Evolutionary conservation across 768 basidiomycete genomes (phyloP).

Genomic region (Tylopilus vinaceipallidus): DNA sequence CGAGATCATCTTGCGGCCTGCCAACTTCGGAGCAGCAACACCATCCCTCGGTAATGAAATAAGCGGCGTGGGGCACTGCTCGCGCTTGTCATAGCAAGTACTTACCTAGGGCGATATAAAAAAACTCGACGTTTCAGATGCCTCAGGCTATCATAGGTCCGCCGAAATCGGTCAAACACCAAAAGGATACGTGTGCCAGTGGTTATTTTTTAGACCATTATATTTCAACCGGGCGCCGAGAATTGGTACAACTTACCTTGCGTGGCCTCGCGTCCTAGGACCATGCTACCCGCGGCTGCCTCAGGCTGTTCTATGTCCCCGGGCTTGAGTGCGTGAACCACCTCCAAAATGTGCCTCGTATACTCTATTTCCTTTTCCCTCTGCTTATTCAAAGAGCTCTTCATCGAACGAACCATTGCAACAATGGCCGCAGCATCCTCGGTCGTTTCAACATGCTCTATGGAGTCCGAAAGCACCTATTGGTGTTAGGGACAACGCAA

Average conservation of each 20-base stretch:
- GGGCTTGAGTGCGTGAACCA: neutral
- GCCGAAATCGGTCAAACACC: no score
- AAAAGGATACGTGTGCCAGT: no score
- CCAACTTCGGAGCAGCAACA: no score
- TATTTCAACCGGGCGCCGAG: neutral
- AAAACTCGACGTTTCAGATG: no score
- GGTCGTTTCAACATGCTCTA: constrained; percentile 11
- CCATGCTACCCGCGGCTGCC: constrained; percentile 4
- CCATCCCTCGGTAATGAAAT: neutral
- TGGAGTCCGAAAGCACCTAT: constrained; percentile 8
- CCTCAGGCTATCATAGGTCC: neutral
- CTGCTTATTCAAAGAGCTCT: constrained; percentile 17
- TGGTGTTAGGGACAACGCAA: neutral
- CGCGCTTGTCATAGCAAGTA: no score
- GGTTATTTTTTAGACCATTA: no score
- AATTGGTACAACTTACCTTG: no score
- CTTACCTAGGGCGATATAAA: no score
- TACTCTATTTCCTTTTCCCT: constrained; percentile 18
- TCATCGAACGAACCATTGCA: constrained; percentile 18
- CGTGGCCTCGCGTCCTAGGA: no score
- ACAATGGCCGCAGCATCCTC: constrained; percentile 20
- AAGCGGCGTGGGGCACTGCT: no score
- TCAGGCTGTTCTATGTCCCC: constrained; percentile 13
- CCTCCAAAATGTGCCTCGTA: constrained; percentile 19
- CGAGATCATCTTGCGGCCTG: neutral